A percentile compares a stretch with the other conserved stretches of the same genome.
Evolutionary conservation across 2,329 filamentous ascomycete genomes (phyloP).

Genomic region (Diplodia mutila): DNA sequence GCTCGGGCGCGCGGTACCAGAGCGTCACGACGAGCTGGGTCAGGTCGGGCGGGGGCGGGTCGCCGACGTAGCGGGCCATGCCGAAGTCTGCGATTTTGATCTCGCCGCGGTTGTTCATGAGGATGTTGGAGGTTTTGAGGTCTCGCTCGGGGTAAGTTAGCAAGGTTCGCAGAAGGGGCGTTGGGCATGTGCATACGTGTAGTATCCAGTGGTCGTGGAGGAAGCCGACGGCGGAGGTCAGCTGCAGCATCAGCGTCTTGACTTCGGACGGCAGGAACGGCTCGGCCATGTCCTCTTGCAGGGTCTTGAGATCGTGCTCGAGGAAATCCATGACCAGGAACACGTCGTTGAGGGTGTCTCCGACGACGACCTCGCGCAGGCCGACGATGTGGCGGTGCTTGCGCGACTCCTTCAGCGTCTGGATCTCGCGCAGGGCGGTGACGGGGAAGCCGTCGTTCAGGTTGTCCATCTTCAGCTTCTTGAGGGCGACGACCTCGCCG

Average conservation of each 20-base stretch:
- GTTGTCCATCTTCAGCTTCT: conserved; percentile 87
- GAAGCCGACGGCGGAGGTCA: conserved; percentile 78
- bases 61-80: conserved; percentile 88
- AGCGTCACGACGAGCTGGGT: conserved; percentile 94
- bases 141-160: conserved; percentile 63
- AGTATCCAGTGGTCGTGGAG: conserved; percentile 90
- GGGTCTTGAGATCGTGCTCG: conserved; percentile 92
- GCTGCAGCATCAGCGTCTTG: conserved; percentile 85
- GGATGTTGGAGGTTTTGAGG: conserved; percentile 89
- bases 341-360: conserved; percentile 68
- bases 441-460: conserved; percentile 83
- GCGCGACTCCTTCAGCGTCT: conserved; percentile 78
- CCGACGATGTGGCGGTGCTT: conserved; percentile 78
- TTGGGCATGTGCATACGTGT: conserved; percentile 43
- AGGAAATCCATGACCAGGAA: conserved; percentile 97
- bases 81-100: conserved; percentile 98
- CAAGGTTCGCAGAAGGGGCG: background rate
- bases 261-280: conserved; percentile 91
- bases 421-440: conserved; percentile 90
- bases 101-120: conserved; percentile 92
- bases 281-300: conserved; percentile 92
- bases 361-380: conserved; percentile 82
- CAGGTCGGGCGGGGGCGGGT: conserved; percentile 72
- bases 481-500: conserved; percentile 84
- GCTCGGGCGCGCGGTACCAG: conserved; percentile 93